Conservation (phyloP, 2,329 filamentous ascomycete species). For the Knoxdaviesia capensis region DNA sequence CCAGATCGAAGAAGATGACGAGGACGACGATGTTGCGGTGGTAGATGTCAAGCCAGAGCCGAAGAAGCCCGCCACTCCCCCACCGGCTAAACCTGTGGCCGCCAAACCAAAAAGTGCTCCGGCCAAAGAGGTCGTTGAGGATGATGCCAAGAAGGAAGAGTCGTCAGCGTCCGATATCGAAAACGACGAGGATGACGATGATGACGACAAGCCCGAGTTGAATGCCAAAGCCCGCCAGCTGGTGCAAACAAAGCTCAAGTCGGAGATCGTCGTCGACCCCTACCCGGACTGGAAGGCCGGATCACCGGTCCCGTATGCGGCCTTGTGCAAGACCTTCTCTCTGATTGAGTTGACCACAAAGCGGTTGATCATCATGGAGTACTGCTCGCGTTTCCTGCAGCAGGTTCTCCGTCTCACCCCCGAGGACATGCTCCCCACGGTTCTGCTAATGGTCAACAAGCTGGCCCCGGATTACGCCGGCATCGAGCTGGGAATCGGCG, state of each 20-base stretch:
- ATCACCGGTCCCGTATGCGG: conserved; percentile 79
- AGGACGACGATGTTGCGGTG: conserved; percentile 13
- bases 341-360: conserved; percentile 91
- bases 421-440: conserved; percentile 66
- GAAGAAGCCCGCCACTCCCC: conserved; percentile 9
- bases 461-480: conserved; percentile 91
- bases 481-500: conserved; percentile 93
- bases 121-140: conserved; percentile 21
- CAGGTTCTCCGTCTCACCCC: conserved; percentile 90
- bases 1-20: conserved; percentile 31
- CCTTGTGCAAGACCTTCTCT: conserved; percentile 85
- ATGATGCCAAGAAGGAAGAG: conserved; percentile 15
- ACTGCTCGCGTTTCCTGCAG: conserved; percentile 77
- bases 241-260: conserved; percentile 55
- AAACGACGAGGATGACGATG: conserved; percentile 26
- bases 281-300: conserved; percentile 91
- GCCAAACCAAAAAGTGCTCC: conserved; percentile 10
- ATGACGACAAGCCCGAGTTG: conserved; percentile 46
- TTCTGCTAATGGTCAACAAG: conserved; percentile 95
- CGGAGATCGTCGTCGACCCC: conserved; percentile 45
- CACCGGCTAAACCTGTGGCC: conserved; percentile 2
- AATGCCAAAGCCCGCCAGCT: conserved; percentile 61
- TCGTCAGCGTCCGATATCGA: conserved; percentile 30
- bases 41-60: conserved; percentile 1
- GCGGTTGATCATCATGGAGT: conserved; percentile 66